Evolutionary conservation across 345 rosid genomes (phyloP).

Genomic region (Tarenaya hassleriana): DNA sequence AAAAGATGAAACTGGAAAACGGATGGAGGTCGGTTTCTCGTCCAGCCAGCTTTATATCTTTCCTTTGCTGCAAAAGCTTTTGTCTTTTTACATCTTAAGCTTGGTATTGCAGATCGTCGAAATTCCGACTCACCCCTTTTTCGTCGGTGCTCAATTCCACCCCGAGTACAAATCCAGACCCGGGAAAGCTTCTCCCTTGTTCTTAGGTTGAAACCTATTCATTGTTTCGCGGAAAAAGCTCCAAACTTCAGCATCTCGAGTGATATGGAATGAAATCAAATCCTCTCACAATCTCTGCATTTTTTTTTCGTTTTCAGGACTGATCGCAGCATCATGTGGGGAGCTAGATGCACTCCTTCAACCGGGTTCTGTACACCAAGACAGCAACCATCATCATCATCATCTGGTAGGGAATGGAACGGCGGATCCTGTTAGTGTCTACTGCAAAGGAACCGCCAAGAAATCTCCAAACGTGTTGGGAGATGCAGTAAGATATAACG

Average conservation of each 20-base stretch:
- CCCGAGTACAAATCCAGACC: slow-evolving; percentile 97
- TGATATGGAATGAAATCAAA: not conserved
- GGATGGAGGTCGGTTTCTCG: slow-evolving; percentile 73
- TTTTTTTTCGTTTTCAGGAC: slow-evolving; percentile 39
- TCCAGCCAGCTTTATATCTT: too few relatives aligned
- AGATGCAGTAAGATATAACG: slow-evolving; percentile 49
- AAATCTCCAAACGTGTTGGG: slow-evolving; percentile 40
- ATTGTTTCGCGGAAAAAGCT: not conserved
- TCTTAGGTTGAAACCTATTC: slow-evolving; percentile 53
- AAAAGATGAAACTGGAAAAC: slow-evolving; percentile 77
- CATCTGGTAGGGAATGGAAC: slow-evolving; percentile 31
- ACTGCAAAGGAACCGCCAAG: slow-evolving; percentile 39
- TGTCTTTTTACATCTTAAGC: slow-evolving; percentile 10
- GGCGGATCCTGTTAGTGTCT: slow-evolving; percentile 21
- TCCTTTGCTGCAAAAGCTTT: slow-evolving; percentile 4
- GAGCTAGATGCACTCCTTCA: slow-evolving; percentile 46
- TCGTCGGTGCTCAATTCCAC: slow-evolving; percentile 79
- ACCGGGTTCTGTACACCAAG: slow-evolving; percentile 19
- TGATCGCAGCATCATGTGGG: slow-evolving; percentile 69
- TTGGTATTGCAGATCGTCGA: slow-evolving; percentile 49
- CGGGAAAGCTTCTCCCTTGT: slow-evolving; percentile 79
- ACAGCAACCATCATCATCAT: slow-evolving; percentile 30
- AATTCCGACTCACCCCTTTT: slow-evolving; percentile 60
- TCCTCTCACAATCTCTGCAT: not conserved
- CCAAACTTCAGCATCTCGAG: not conserved